Percentiles rank a stretch among this genome's conserved stretches.
Conservation (phyloP, 345 rosid species). For the Salix arbutifolia region DNA sequence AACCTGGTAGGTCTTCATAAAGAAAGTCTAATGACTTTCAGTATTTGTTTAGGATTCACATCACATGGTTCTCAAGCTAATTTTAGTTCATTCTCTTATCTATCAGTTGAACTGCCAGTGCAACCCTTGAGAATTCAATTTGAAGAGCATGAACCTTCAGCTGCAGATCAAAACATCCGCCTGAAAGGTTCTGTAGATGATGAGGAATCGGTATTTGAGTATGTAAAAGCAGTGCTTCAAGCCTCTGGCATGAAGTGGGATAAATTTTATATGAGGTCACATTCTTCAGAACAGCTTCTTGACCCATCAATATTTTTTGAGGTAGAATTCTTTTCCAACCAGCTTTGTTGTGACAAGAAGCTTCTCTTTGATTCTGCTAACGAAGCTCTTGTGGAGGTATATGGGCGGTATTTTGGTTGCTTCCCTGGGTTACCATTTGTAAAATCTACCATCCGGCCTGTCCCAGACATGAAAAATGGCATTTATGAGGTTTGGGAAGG, state of each 20-base stretch:
- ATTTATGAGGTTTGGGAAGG: conserved; percentile 56
- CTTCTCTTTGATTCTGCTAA: conserved; percentile 71
- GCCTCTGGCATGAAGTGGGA: conserved; percentile 63
- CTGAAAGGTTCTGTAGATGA: conserved; percentile 42
- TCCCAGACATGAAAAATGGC: conserved; percentile 41
- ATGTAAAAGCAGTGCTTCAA: conserved; percentile 49
- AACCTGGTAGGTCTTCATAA: conserved; percentile 45
- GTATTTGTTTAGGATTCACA: neutral
- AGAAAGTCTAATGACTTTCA: neutral
- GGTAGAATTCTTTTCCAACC: conserved; percentile 49
- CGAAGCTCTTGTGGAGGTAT: conserved; percentile 69
- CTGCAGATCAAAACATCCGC: conserved; percentile 27
- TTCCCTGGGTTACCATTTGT: conserved; percentile 48
- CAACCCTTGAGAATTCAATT: conserved; percentile 62
- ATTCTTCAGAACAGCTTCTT: conserved; percentile 58
- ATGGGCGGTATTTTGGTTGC: conserved; percentile 38
- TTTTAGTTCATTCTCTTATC: conserved; percentile 20
- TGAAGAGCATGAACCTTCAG: conserved; percentile 44
- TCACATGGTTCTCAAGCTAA: conserved; percentile 15
- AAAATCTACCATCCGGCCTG: conserved; percentile 42
- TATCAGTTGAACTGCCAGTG: conserved; percentile 45
- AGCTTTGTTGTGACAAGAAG: conserved; percentile 42
- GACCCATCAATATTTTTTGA: conserved; percentile 51
- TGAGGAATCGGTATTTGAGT: conserved; percentile 42
- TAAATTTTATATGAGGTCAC: conserved; percentile 56